A percentile compares a stretch with the other conserved stretches of the same genome.
Evolutionary conservation across 495 filamentous ascomycete species (phyloP).

Genomic region (Lophiostoma macrostomum): DNA sequence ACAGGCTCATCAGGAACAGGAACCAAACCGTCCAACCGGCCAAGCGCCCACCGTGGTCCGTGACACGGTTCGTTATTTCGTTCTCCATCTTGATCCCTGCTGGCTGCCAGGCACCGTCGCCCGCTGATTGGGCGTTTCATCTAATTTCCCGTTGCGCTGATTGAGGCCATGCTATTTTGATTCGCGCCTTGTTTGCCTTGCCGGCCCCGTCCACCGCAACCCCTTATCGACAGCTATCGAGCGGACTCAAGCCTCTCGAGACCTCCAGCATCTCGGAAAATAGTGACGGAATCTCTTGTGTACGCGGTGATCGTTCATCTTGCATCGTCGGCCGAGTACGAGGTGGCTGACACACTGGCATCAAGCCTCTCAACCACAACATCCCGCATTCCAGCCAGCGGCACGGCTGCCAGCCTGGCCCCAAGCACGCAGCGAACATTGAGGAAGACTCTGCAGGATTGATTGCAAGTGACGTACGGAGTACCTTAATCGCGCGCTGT

Average conservation of each 20-base stretch:
- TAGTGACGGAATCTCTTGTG: not conserved
- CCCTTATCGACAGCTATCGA: constrained; percentile 1
- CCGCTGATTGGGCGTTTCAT: constrained; percentile 12
- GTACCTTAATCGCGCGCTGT: not conserved
- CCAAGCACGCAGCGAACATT: not conserved
- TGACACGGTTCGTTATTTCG: constrained; percentile 13
- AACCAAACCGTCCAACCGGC: constrained; percentile 4
- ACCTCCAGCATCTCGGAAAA: constrained; percentile 10
- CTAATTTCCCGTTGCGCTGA: constrained; percentile 14
- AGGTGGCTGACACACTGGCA: constrained; percentile 5
- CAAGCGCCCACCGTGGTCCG: constrained; percentile 3
- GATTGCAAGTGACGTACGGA: not conserved
- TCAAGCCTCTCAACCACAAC: not conserved
- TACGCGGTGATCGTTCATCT: too few relatives aligned
- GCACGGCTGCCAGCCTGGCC: too few relatives aligned
- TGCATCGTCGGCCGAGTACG: not conserved
- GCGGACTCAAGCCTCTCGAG: not conserved
- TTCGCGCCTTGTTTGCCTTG: constrained; percentile 11
- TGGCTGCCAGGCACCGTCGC: constrained; percentile 16
- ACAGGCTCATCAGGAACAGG: constrained; percentile 6
- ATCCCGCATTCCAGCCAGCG: not conserved
- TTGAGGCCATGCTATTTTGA: constrained; percentile 14
- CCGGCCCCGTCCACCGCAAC: not conserved
- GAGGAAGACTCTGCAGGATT: not conserved
- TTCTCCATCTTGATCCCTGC: constrained; percentile 2